phyloP scores from a whole-genome alignment of 495 filamentous ascomycete genomes.

The Aspergillus funiculosus region DNA sequence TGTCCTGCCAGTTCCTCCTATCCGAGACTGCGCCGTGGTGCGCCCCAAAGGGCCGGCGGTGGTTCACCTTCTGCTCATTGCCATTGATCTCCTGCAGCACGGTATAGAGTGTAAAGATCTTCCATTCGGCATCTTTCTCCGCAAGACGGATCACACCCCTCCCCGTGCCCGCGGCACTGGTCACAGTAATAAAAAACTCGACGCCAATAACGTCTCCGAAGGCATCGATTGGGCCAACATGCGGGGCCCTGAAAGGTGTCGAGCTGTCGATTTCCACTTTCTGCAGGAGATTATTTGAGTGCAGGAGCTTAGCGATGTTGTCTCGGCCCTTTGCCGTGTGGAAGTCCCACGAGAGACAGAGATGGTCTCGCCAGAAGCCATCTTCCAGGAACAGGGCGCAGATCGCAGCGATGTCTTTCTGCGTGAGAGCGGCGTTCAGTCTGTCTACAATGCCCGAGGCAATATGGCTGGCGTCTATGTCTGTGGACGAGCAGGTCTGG shows the following conservation, averaged over 20 bases:
- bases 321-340: slow-evolving; percentile 49
- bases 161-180: slow-evolving; percentile 47
- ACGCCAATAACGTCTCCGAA: slow-evolving; percentile 48
- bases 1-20: slow-evolving; percentile 63
- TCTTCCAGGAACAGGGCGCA: slow-evolving; percentile 41
- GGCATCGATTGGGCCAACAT: slow-evolving; percentile 43
- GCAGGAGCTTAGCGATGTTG: slow-evolving; percentile 47
- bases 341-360: slow-evolving; percentile 40
- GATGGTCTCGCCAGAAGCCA: slow-evolving; percentile 42
- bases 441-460: slow-evolving; percentile 37
- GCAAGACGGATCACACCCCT: slow-evolving; percentile 52
- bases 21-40: slow-evolving; percentile 45
- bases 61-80: slow-evolving; percentile 39
- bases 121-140: slow-evolving; percentile 49
- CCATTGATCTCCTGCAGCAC: slow-evolving; percentile 44
- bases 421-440: slow-evolving; percentile 45
- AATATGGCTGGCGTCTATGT: slow-evolving; percentile 42
- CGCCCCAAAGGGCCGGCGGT: slow-evolving; percentile 42
- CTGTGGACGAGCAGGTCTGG: slow-evolving; percentile 21
- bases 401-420: slow-evolving; percentile 28
- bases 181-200: slow-evolving; percentile 44
- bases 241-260: slow-evolving; percentile 40
- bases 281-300: slow-evolving; percentile 31
- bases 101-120: slow-evolving; percentile 60
- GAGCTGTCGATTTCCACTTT: slow-evolving; percentile 48